Evolutionary conservation across 352 stramenopile species (phyloP).

Genomic region (Globisporangium spiculum): DNA sequence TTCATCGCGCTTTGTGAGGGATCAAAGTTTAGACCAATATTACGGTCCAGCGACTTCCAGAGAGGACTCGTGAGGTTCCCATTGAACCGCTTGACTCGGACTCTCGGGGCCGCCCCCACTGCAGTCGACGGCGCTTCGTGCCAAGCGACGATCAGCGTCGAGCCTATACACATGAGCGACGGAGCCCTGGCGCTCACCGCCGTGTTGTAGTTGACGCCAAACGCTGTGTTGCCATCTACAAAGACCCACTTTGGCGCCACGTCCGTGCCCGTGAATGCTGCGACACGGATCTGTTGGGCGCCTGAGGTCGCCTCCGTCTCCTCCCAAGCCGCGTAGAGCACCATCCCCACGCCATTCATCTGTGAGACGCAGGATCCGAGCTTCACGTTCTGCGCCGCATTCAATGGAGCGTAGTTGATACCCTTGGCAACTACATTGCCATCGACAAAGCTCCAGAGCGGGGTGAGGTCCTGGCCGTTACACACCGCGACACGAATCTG

Average conservation of each 20-base stretch:
- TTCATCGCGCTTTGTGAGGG: conserved; percentile 35
- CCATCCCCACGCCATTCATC: conserved; percentile 3
- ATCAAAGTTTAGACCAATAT: conserved; percentile 47
- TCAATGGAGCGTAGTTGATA: conserved; percentile 39
- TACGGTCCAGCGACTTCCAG: conserved; percentile 38
- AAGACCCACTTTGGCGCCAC: conserved; percentile 40
- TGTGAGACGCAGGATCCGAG: conserved; percentile 39
- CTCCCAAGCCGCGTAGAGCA: conserved; percentile 56
- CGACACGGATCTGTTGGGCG: conserved; percentile 48
- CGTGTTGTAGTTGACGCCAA: conserved; percentile 40
- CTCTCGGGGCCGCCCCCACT: conserved; percentile 6
- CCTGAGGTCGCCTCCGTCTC: conserved; percentile 31
- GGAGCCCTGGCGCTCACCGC: conserved; percentile 26
- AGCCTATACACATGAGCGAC: conserved; percentile 38
- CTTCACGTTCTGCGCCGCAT: conserved; percentile 31
- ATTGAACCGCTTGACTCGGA: conserved; percentile 47
- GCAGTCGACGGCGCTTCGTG: conserved; percentile 27
- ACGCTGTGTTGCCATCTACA: conserved; percentile 43
- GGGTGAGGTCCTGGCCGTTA: conserved; percentile 37
- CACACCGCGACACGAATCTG: conserved; percentile 62
- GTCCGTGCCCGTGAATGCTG: conserved; percentile 40
- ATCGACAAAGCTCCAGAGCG: conserved; percentile 56
- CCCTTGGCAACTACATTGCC: conserved; percentile 36
- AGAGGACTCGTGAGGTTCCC: conserved; percentile 28
- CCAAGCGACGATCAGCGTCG: conserved; percentile 49